Base-by-base conservation (phyloP, 495 filamentous ascomycete genomes). In the Tuber aestivum region DNA sequence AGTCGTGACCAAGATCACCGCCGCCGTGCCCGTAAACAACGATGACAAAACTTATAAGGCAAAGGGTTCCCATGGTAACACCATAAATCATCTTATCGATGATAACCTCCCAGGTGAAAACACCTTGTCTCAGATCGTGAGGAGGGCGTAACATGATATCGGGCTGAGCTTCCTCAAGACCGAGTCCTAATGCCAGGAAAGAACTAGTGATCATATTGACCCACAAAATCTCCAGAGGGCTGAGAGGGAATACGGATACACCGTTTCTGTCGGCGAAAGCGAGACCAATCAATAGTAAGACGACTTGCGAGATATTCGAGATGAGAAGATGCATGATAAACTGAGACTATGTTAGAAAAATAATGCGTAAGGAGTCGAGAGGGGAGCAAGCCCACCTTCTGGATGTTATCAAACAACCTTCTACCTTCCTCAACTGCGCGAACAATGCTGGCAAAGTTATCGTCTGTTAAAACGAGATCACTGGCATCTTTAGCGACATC, bases 401-500 rank as follows among this genome's bases (percentile, higher is more conserved):
- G 88, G 69, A 92, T 88, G 75, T 92, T 92, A 83, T 89, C 87
- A 79, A 91, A 91, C n/a, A 91, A 83, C 38, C 88, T 85, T 42
- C 90, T 86, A 38, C 90, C 90, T 81, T 90, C 88, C 77, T 89
- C 86, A 72, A 91, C 86, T 41, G 87, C 90, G 45, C 85, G 90
- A 41, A 94, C 89, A 70, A 93, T 95, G 3, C 89, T 91, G 21
- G 92, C 92, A 80, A 96, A 96, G 84, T 94, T 94, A 83, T 95
- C 93, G 76, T 93, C 91, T 0, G 90, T 89, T 41, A 97, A 86
- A 21, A 97, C 90, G 83, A 97, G 90, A 77, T 93, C 91, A 0
- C 92, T 91, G 4, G 93, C 93, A 80, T 94, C 92, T 81, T 93
- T 94, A n/a, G 93, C 91, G 35, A 95, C 93, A 83, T 97, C 93